Conservation (phyloP, 2,329 filamentous ascomycete species). For the Biscogniauxia marginata region DNA sequence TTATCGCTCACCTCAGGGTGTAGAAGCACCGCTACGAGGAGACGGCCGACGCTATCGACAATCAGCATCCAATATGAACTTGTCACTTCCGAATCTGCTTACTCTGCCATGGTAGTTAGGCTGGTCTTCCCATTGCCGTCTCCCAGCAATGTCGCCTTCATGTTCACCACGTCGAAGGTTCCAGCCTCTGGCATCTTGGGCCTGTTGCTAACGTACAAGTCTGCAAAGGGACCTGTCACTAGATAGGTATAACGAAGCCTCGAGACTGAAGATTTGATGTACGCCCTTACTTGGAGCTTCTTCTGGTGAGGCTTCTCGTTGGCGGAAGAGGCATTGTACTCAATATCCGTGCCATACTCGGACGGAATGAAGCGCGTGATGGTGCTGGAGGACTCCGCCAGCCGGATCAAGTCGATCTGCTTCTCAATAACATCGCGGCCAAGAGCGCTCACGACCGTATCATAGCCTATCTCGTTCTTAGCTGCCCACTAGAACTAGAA, state of each 20-base stretch:
- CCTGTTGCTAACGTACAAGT: constrained; percentile 49
- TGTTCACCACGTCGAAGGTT: constrained; percentile 56
- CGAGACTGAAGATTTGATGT: constrained; percentile 45
- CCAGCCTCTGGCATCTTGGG: constrained; percentile 40
- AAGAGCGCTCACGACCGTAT: constrained; percentile 59
- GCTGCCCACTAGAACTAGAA: neutral
- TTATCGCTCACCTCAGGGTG: constrained; percentile 54
- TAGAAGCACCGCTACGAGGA: constrained; percentile 60
- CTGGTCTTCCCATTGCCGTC: constrained; percentile 61
- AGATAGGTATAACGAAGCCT: constrained; percentile 57
- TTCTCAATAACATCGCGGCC: constrained; percentile 53
- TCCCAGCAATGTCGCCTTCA: constrained; percentile 60
- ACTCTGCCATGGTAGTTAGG: constrained; percentile 72
- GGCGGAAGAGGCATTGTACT: constrained; percentile 50
- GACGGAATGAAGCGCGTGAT: constrained; percentile 59
- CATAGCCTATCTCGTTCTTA: constrained; percentile 33
- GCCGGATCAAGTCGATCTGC: constrained; percentile 53
- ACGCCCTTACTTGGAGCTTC: constrained; percentile 59
- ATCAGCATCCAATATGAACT: neutral
- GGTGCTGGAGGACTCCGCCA: constrained; percentile 47
- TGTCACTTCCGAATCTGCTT: constrained; percentile 32
- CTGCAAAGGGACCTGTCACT: constrained; percentile 61
- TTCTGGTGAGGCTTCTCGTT: constrained; percentile 60
- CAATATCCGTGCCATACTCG: constrained; percentile 58
- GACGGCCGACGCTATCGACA: constrained; percentile 58